Base-by-base conservation (phyloP, 176 grass and related monocot genomes). In the Chrysopogon serrulatus region DNA sequence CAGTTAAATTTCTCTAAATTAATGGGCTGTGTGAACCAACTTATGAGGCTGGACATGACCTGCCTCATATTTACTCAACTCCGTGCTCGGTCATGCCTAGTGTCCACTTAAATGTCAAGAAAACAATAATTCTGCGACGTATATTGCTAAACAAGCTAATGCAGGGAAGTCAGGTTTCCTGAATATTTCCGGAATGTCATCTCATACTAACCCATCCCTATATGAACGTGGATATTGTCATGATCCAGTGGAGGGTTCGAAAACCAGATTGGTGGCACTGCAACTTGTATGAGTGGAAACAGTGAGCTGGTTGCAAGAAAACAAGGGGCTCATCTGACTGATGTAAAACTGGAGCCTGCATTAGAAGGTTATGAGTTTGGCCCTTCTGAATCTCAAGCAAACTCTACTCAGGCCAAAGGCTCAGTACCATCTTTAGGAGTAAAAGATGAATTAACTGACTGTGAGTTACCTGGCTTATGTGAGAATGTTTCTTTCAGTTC, bases 311-410 rank as follows among this genome's bases (percentile, higher is more conserved):
- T 63, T 79, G 18, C 8, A 36, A 83, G 14, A 57, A 63, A 74
- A 49, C 43, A 59, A 10, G 37, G 49, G 43, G 68, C 33, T 26
- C 30, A 51, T 89, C 68, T 86, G 53, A 74, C 57, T 71, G 79
- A 65, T 43, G n/a, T 89, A 81, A 92, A 92, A 82, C 31, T 66
- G 30, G 83, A 86, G 47, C 79, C 87, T 86, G 19, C 39, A 32
- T 65, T 69, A 67, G 79, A 86, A 80, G 57, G 54, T 45, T 73
- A 62, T 79, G 56, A 28, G 35, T 71, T 69, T 66, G 71, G 36
- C 43, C 68, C 32, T 56, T 68, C 79, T 78, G 79, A 63, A 75
- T 71, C 30, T 82, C 43, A 13, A 78, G 79, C 7, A 74, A 83
- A 74, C 14, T 73, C 40, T 73, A 23, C 33, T 42, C 73, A 85